Conservation (phyloP, 306 rosid species). For the Quercus ilex region DNA sequence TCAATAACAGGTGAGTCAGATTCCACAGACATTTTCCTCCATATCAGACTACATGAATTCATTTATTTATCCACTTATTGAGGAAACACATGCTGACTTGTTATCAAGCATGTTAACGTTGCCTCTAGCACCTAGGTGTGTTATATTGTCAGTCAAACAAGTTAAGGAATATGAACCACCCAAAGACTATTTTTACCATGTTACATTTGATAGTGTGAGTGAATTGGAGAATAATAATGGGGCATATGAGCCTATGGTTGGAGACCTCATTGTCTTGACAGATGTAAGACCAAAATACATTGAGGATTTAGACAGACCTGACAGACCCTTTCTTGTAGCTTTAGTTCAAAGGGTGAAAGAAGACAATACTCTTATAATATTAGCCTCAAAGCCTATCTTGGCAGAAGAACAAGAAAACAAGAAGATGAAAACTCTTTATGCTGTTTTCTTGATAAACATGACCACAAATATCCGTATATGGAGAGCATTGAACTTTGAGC, state of each 20-base stretch:
- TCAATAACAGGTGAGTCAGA: slow-evolving; percentile 34
- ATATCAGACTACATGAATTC: slow-evolving; percentile 32
- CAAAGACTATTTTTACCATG: slow-evolving; percentile 14
- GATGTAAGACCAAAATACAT: slow-evolving; percentile 25
- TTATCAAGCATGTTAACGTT: slow-evolving; percentile 29
- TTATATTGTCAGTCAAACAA: slow-evolving; percentile 16
- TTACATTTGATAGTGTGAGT: neutral
- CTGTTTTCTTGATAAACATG: slow-evolving; percentile 23
- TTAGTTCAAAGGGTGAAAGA: neutral
- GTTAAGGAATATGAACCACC: neutral
- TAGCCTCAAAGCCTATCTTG: slow-evolving; percentile 9
- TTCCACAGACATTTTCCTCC: slow-evolving; percentile 45
- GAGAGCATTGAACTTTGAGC: slow-evolving; percentile 14
- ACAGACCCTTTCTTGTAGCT: slow-evolving; percentile 30
- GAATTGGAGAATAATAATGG: neutral
- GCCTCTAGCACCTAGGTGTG: slow-evolving; percentile 32
- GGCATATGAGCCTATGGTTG: slow-evolving; percentile 36
- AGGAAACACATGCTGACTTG: slow-evolving; percentile 53
- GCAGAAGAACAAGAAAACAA: neutral
- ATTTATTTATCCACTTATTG: slow-evolving; percentile 44
- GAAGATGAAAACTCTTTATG: slow-evolving; percentile 1
- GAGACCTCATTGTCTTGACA: slow-evolving; percentile 52
- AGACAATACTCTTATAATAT: neutral
- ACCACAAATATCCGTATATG: slow-evolving; percentile 32
- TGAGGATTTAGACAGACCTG: slow-evolving; percentile 32